Percentiles rank a stretch among this genome's conserved stretches.
Evolutionary conservation across 768 basidiomycete species (phyloP).

Genomic region (Kwoniella pini): DNA sequence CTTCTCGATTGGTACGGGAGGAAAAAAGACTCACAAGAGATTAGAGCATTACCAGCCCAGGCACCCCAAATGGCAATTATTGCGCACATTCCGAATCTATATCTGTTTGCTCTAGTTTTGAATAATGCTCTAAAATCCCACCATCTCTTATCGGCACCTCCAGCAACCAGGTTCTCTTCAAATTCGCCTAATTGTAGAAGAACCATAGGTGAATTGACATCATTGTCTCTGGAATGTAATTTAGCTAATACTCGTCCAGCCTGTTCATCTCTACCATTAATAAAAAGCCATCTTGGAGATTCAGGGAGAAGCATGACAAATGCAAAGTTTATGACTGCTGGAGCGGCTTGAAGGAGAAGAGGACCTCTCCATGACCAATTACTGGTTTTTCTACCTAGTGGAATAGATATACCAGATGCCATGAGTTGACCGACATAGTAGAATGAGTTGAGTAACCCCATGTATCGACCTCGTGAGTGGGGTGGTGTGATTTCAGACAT

Average conservation of each 20-base stretch:
- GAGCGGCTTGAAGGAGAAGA: conserved; percentile 60
- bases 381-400: conserved; percentile 9
- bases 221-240: conserved; percentile 59
- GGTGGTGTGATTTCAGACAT: conserved; percentile 62
- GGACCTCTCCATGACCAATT: conserved; percentile 55
- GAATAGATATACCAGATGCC: conserved; percentile 29
- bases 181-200: conserved; percentile 62
- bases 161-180: conserved; percentile 51
- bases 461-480: conserved; percentile 59
- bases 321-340: conserved; percentile 59
- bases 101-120: conserved; percentile 58
- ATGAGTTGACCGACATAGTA: conserved; percentile 35
- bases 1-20: conserved; percentile 33
- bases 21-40: conserved; percentile 47
- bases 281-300: conserved; percentile 60
- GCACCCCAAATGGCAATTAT: conserved; percentile 59
- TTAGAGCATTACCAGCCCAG: conserved; percentile 60
- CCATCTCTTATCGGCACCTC: conserved; percentile 56
- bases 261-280: conserved; percentile 58
- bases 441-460: conserved; percentile 58
- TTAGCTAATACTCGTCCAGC: conserved; percentile 59
- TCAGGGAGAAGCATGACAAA: conserved; percentile 61
- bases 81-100: conserved; percentile 61
- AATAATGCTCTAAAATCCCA: conserved; percentile 65
- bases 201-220: conserved; percentile 61